Conservation (phyloP, 2,329 filamentous ascomycete species). For the Trichoderma afroharzianum region DNA sequence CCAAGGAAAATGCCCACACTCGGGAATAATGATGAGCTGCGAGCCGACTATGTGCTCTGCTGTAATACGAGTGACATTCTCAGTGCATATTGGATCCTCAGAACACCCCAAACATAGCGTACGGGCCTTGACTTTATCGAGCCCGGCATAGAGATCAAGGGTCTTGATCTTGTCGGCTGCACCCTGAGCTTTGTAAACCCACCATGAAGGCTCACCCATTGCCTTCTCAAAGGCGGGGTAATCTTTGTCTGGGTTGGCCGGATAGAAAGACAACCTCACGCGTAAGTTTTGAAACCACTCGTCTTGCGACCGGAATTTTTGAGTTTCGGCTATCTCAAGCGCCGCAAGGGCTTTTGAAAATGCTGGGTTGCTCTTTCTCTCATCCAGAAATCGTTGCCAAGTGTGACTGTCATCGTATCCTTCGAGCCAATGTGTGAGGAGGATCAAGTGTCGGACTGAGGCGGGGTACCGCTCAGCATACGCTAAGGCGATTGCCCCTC, state of each 20-base stretch:
- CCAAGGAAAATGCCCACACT: not conserved
- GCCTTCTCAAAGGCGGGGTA: not conserved
- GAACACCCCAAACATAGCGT: not conserved
- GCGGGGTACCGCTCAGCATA: not conserved
- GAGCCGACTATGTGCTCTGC: not conserved
- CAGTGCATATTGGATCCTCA: not conserved
- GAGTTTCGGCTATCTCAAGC: not conserved
- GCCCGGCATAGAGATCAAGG: not conserved
- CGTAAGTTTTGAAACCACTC: not conserved
- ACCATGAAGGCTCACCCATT: not conserved
- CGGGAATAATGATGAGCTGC: not conserved
- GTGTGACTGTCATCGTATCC: not conserved
- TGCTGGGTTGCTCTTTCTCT: not conserved
- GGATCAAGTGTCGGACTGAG: not conserved
- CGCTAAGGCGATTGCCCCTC: not conserved
- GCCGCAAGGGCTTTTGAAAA: not conserved
- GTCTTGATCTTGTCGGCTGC: not conserved
- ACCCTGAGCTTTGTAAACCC: not conserved
- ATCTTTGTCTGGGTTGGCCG: not conserved
- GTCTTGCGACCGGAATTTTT: not conserved
- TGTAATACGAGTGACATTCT: not conserved
- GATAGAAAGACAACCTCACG: not conserved
- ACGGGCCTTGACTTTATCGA: not conserved
- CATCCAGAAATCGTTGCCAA: not conserved
- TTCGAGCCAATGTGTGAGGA: not conserved